Conservation (phyloP, 306 rosid genomes). For the Ammopiptanthus mongolicus region DNA sequence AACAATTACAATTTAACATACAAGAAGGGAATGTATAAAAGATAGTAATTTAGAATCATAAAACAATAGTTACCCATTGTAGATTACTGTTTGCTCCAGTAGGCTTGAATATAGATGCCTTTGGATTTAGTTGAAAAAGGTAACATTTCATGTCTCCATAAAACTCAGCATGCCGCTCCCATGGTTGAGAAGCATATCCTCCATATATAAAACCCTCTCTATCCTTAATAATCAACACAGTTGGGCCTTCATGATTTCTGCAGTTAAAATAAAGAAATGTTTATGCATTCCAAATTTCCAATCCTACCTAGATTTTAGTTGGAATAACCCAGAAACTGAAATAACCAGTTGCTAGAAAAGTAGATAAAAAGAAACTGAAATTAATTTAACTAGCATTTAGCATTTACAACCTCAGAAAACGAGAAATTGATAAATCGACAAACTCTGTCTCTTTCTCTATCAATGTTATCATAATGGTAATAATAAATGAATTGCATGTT, state of each 20-base stretch:
- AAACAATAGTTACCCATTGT: conserved; percentile 74
- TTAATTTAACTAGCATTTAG: conserved; percentile 16
- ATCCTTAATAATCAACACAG: conserved; percentile 74
- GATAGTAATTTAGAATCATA: background rate
- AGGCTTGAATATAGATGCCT: conserved; percentile 70
- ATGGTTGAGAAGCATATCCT: conserved; percentile 88
- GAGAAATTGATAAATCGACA: background rate
- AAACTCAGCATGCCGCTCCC: conserved; percentile 90
- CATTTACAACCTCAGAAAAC: conserved; percentile 1
- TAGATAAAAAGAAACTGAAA: conserved; percentile 8
- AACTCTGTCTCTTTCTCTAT: background rate
- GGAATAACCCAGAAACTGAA: conserved; percentile 19
- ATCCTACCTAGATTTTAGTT: conserved; percentile 12
- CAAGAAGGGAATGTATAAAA: background rate
- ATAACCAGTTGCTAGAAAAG: background rate
- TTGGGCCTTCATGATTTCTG: conserved; percentile 82
- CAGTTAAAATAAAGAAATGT: conserved; percentile 33
- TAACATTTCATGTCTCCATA: conserved; percentile 84
- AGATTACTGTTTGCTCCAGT: conserved; percentile 80
- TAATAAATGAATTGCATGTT: background rate
- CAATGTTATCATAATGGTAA: background rate
- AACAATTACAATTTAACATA: background rate
- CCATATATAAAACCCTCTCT: conserved; percentile 77
- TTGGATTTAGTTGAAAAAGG: conserved; percentile 74
- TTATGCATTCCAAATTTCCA: conserved; percentile 31